Evolutionary conservation across 495 filamentous ascomycete species (phyloP), one percentile per base, ranked within the genome.

Genomic region (Daldinia bambusicola): DNA sequence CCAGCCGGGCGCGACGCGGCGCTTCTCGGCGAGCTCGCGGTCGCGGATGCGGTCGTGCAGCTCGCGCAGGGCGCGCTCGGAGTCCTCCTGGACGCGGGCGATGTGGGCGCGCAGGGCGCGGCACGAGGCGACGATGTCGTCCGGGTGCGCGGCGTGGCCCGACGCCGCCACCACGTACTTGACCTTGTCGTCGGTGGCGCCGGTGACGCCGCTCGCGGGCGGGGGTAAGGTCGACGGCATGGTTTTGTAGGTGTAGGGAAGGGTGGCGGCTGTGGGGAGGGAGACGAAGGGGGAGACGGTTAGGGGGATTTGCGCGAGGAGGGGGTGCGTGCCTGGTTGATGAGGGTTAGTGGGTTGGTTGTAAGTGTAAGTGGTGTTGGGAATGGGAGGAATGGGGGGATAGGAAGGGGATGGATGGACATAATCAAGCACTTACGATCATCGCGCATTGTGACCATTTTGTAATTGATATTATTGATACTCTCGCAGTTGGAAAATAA

Each of bases 251-350:
- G 91, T 97, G 82, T 98, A 98, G 36, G 95, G 95, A 1, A 99
- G 88, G 2, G 95, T 97, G 52, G 94, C 90, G 30, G 95, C 90
- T 8, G 91, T 89, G 32, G 96, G 95, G 41, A 98, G 92, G 66
- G 89, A 91, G 79, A 98, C 89, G 84, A 97, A 97, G 26, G 95
- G 95, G 34, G 94, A 97, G 61, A 98, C 93, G 66, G 93, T 95
- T 56, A 98, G 86, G 58, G 94, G 92, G 58, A 98, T 87, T 80
- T 99, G 95, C 67, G 92, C 92, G 51, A 98, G 91, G 67, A 97
- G 88, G 20, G 91, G 92, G 80, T 98, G 94, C 4, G 92, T 88
- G 63, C 87, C 92, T 95, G 71, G 6, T 38, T 7, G 10, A 56
- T 4, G 58, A 5, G 64, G 1, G 64, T 60, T 69, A 51, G 70